These are phyloP conservation scores for Orbilia blumenaviensis DNA, from an alignment of 2,329 filamentous ascomycete genomes.

Conservation along the genomic window DNA sequence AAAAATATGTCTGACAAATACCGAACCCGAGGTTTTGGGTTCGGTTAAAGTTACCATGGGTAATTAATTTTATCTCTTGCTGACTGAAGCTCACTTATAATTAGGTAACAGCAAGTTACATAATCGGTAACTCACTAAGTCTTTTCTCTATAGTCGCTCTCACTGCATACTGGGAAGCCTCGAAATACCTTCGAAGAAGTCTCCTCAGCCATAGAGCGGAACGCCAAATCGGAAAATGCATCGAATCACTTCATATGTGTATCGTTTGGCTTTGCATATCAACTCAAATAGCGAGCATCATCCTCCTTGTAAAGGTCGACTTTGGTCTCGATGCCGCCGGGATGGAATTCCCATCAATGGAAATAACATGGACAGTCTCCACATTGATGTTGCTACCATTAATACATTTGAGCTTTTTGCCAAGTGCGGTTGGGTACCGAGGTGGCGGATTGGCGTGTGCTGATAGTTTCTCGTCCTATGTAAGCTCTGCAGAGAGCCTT, in stretches of 20 bases:
- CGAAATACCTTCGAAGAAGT: background rate
- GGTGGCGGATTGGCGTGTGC: background rate
- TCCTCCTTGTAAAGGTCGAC: constrained; percentile 13
- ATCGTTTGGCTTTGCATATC: constrained; percentile 27
- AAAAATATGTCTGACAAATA: background rate
- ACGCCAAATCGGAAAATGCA: constrained; percentile 9
- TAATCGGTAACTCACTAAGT: constrained; percentile 23
- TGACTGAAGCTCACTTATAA: background rate
- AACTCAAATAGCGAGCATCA: constrained; percentile 26
- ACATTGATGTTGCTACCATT: constrained; percentile 14
- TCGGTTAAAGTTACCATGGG: background rate
- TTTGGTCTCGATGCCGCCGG: constrained; percentile 14
- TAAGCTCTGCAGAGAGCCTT: background rate
- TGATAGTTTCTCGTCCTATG: background rate
- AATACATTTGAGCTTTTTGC: constrained; percentile 15
- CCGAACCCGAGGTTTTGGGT: background rate
- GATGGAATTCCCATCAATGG: constrained; percentile 29
- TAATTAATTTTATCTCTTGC: background rate
- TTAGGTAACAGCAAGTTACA: constrained; percentile 32
- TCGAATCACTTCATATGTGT: constrained; percentile 3
- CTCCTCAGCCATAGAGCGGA: constrained; percentile 3
- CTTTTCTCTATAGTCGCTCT: constrained; percentile 10
- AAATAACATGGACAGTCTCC: constrained; percentile 35
- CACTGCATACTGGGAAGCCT: constrained; percentile 17
- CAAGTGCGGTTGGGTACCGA: background rate